Evolutionary conservation across 306 rosid species (phyloP).

Genomic region (Lathyrus tuberosus): DNA sequence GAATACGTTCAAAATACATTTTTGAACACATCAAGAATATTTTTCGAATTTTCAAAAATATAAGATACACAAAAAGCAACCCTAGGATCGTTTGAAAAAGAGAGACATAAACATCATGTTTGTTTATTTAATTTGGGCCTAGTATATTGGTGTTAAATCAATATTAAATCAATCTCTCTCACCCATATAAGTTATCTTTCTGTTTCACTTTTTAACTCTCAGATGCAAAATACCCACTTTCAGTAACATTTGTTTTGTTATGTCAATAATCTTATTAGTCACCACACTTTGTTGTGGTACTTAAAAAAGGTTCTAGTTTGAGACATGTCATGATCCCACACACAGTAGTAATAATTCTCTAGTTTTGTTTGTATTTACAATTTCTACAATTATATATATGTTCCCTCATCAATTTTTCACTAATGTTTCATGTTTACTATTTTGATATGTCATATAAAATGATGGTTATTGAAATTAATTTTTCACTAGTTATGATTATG

Average conservation of each 20-base stretch:
- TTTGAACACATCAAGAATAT: too few relatives aligned
- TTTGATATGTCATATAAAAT: conserved; percentile 39
- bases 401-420: background rate
- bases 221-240: conserved; percentile 43
- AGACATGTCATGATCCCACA: conserved; percentile 36
- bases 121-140: conserved; percentile 32
- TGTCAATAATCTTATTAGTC: conserved; percentile 36
- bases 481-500: conserved; percentile 40
- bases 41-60: too few relatives aligned
- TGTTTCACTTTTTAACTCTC: conserved; percentile 39
- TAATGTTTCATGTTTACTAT: conserved; percentile 23
- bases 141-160: conserved; percentile 39
- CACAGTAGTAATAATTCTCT: conserved; percentile 43
- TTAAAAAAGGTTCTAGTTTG: conserved; percentile 26
- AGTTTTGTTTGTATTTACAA: conserved; percentile 45
- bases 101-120: conserved; percentile 39
- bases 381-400: conserved; percentile 26
- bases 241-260: conserved; percentile 53
- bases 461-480: conserved; percentile 16
- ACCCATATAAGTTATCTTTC: conserved; percentile 39
- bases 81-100: conserved; percentile 16
- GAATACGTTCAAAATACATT: too few relatives aligned
- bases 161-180: conserved; percentile 37
- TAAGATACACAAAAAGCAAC: too few relatives aligned
- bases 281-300: conserved; percentile 38